These are phyloP conservation scores for Artemisia annua DNA, from an alignment of 129 eudicot species.

Conservation along the genomic window DNA sequence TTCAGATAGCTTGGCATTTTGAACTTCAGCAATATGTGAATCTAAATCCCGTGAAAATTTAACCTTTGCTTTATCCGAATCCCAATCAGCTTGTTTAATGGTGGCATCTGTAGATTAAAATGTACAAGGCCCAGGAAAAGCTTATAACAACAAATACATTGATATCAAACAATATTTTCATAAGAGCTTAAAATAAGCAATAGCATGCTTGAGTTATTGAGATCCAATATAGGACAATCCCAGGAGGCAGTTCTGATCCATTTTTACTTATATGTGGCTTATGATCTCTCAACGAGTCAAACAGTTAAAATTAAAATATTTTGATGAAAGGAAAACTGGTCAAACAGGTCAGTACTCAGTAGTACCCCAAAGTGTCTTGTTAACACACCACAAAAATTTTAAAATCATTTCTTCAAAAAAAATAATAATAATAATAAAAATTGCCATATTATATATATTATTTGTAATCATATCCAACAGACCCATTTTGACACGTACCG, in stretches of 20 bases:
- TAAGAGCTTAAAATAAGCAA: background rate
- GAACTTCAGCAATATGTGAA: slow-evolving; percentile 77
- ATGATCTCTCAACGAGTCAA: background rate
- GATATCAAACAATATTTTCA: background rate
- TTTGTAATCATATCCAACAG: background rate
- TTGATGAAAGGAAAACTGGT: background rate
- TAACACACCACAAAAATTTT: too few species aligned
- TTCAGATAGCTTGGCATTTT: slow-evolving; percentile 69
- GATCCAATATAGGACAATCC: background rate
- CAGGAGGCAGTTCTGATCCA: background rate
- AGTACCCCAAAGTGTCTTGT: too few species aligned
- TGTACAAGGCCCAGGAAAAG: slow-evolving; percentile 1
- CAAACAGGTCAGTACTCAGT: background rate
- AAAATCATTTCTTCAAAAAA: too few species aligned
- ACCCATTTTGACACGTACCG: background rate
- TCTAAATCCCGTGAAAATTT: slow-evolving; percentile 89
- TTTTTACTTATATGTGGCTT: background rate
- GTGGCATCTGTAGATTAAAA: slow-evolving; percentile 57
- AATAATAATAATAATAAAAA: background rate
- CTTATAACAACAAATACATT: background rate
- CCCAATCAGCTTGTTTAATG: slow-evolving; percentile 89
- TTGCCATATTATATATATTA: background rate
- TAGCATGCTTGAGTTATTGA: background rate
- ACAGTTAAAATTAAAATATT: background rate
- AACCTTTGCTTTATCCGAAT: slow-evolving; percentile 62